Percentiles rank a stretch among this genome's conserved stretches.
Evolutionary conservation across 192 early-diverging fungal genomes (phyloP).

Genomic region (Chytriomyces sp.): DNA sequence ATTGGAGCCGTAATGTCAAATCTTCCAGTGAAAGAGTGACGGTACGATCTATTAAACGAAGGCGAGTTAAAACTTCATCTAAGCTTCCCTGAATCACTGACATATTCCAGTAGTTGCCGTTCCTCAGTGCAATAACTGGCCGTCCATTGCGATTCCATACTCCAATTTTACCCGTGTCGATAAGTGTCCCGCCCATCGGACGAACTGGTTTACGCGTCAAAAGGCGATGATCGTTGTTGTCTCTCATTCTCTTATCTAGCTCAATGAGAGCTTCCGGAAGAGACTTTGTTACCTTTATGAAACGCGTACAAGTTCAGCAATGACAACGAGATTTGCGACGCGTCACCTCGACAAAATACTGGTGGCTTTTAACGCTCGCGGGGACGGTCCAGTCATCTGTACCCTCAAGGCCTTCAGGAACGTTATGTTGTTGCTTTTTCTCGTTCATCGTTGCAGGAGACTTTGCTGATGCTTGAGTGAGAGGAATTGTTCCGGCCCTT

Average conservation of each 20-base stretch:
- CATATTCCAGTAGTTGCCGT: slow-evolving; percentile 49
- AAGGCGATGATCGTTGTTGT: slow-evolving; percentile 38
- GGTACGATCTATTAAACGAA: too few relatives aligned
- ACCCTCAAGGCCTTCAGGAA: too few relatives aligned
- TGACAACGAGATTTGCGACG: too few relatives aligned
- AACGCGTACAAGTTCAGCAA: too few relatives aligned
- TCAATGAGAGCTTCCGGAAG: slow-evolving; percentile 39
- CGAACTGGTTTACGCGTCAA: slow-evolving; percentile 36
- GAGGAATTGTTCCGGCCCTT: too few relatives aligned
- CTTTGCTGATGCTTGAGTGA: too few relatives aligned
- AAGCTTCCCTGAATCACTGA: background rate
- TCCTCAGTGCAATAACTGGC: slow-evolving; percentile 38
- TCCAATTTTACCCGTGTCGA: slow-evolving; percentile 46
- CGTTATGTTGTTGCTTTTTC: too few relatives aligned
- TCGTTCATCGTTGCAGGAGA: too few relatives aligned
- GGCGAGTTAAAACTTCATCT: too few relatives aligned
- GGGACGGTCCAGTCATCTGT: slow-evolving; percentile 55
- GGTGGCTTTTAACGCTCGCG: slow-evolving; percentile 36
- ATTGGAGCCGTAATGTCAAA: slow-evolving; percentile 38
- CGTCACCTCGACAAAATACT: slow-evolving; percentile 45
- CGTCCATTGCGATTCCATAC: slow-evolving; percentile 41
- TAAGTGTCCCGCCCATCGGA: slow-evolving; percentile 31
- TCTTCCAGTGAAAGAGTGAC: slow-evolving; percentile 34
- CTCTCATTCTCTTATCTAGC: slow-evolving; percentile 42
- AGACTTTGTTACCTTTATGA: too few relatives aligned